phyloP scores from a whole-genome alignment of 2,329 filamentous ascomycete genomes.

The Stachybotrys chlorohalonatus region DNA sequence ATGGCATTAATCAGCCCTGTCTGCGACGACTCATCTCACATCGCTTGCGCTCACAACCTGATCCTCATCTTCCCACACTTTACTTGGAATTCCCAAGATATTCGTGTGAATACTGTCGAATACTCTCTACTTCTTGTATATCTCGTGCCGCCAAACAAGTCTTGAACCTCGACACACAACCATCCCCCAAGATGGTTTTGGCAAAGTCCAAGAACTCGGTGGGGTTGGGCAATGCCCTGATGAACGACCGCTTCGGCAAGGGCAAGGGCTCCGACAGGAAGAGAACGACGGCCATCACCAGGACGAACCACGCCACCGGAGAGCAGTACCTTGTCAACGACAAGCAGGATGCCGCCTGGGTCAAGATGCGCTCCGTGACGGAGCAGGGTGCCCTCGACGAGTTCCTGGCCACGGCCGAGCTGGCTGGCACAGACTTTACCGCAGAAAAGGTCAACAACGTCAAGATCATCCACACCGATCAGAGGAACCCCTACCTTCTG shows the following conservation, averaged over 20 bases:
- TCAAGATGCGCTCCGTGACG: constrained; percentile 98
- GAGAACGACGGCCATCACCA: constrained; percentile 49
- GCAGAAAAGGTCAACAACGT: constrained; percentile 98
- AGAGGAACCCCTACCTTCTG: constrained; percentile 89
- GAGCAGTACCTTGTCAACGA: constrained; percentile 90
- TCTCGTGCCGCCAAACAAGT: too few species aligned
- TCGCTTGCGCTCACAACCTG: neutral
- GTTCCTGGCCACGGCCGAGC: constrained; percentile 88
- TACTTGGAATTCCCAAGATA: neutral
- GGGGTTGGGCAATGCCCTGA: constrained; percentile 91
- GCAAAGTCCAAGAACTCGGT: constrained; percentile 94
- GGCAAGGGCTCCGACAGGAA: constrained; percentile 79
- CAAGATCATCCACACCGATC: constrained; percentile 95
- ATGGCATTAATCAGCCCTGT: constrained; percentile 29
- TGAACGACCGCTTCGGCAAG: constrained; percentile 98
- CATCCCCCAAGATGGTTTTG: constrained; percentile 38
- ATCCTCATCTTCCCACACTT: neutral
- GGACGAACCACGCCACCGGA: constrained; percentile 71
- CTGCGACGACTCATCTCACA: neutral
- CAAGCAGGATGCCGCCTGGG: constrained; percentile 85
- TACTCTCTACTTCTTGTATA: too few species aligned
- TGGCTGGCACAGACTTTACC: constrained; percentile 97
- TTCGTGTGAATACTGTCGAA: too few species aligned
- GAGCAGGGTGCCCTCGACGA: constrained; percentile 95
- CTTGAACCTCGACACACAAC: neutral